These are phyloP conservation scores for Cryptococcus sp. DNA, from an alignment of 1,284 basidiomycete genomes.

Conservation along the genomic window DNA sequence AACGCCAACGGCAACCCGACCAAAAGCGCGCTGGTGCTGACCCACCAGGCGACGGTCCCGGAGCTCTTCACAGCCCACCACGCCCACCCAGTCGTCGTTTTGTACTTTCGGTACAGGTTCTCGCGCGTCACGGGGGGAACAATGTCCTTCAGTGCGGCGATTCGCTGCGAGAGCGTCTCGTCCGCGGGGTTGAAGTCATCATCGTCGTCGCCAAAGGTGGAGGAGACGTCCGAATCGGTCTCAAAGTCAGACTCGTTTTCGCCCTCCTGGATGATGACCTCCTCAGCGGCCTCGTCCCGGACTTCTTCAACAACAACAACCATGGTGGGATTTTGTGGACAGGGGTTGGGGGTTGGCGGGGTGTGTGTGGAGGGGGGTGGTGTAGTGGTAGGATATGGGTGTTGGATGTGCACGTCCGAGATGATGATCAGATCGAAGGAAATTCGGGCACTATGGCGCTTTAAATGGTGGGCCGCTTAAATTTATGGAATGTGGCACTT, in stretches of 20 bases:
- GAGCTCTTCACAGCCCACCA: constrained; percentile 58
- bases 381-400: no score
- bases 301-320: constrained; percentile 50
- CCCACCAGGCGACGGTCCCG: constrained; percentile 89
- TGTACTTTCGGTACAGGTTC: constrained; percentile 62
- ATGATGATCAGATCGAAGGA: no score
- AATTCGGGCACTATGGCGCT: no score
- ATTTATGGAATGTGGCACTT: no score
- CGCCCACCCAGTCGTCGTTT: constrained; percentile 61
- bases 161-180: constrained; percentile 84
- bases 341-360: no score
- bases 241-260: constrained; percentile 44
- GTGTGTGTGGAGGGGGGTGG: no score
- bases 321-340: constrained; percentile 17
- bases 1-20: constrained; percentile 90
- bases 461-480: no score
- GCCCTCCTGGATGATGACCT: constrained; percentile 26
- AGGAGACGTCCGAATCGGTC: constrained; percentile 32
- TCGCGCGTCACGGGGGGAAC: constrained; percentile 85
- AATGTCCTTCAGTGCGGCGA: constrained; percentile 91
- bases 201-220: constrained; percentile 31
- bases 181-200: constrained; percentile 36
- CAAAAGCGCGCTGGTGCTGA: constrained; percentile 88
- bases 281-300: constrained; percentile 24
- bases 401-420: no score